phyloP scores from a whole-genome alignment of 2,329 filamentous ascomycete genomes.

The Hymenoscyphus fructigenus region DNA sequence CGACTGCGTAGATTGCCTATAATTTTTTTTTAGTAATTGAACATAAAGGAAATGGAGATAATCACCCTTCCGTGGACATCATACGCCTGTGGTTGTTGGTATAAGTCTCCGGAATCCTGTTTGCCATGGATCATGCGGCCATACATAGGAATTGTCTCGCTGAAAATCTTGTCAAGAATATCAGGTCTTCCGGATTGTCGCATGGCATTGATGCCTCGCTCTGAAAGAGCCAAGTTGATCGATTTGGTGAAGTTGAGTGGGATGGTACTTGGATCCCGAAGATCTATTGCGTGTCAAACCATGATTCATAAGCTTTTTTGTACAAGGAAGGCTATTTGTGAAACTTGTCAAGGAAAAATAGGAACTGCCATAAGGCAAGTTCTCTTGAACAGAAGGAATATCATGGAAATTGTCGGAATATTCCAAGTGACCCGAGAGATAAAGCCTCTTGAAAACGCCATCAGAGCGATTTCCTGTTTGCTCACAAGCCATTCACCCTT shows the following conservation, averaged over 20 bases:
- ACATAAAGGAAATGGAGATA: constrained; percentile 8
- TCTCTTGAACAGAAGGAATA: not conserved
- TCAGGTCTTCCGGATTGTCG: constrained; percentile 63
- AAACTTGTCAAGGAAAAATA: not conserved
- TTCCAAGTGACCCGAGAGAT: not conserved
- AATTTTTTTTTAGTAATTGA: constrained; percentile 5
- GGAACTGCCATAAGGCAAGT: not conserved
- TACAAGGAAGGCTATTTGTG: constrained; percentile 20
- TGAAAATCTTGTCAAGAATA: constrained; percentile 72
- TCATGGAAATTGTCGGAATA: not conserved
- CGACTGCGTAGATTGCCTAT: constrained; percentile 81
- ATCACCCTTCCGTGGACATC: constrained; percentile 82
- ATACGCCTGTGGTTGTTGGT: constrained; percentile 81
- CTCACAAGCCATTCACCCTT: not conserved
- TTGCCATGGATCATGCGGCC: constrained; percentile 93
- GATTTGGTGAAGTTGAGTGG: constrained; percentile 96
- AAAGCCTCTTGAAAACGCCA: not conserved
- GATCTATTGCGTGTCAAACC: constrained; percentile 55
- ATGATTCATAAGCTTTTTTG: constrained; percentile 12
- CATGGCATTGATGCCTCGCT: constrained; percentile 89
- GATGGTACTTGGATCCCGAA: constrained; percentile 76
- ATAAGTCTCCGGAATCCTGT: constrained; percentile 62
- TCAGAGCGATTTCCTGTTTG: not conserved
- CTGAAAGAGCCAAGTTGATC: constrained; percentile 95
- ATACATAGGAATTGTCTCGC: constrained; percentile 84